Percentiles rank a stretch among this genome's conserved stretches.
Conservation (phyloP, 2,329 filamentous ascomycete species). For the Colletotrichum phormii region DNA sequence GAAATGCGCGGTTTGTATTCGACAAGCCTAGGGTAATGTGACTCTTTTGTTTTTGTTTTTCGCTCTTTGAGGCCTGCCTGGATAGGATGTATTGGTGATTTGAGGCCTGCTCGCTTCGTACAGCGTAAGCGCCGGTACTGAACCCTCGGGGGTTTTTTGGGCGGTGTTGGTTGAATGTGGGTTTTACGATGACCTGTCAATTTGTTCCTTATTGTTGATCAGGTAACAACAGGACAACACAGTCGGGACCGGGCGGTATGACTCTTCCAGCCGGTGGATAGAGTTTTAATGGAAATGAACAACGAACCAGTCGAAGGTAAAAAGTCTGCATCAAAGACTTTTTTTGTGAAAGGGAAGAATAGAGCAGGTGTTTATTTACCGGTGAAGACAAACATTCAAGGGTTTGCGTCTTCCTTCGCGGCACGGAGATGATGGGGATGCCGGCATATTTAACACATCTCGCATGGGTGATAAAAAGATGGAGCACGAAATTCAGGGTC, state of each 20-base stretch:
- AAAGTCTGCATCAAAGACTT: conserved; percentile 2
- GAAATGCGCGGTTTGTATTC: conserved; percentile 4
- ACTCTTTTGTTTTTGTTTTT: too few relatives aligned
- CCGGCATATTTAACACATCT: conserved; percentile 26
- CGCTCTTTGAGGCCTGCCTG: background rate
- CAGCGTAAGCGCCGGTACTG: conserved; percentile 3
- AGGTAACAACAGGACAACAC: conserved; percentile 5
- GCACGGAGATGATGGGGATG: background rate
- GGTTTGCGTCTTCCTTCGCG: background rate
- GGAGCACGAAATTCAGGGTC: conserved; percentile 25
- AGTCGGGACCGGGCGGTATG: background rate
- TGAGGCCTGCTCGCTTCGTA: conserved; percentile 29
- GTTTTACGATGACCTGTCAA: conserved; percentile 6
- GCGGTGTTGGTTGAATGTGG: background rate
- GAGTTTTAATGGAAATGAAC: conserved; percentile 7
- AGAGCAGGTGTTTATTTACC: background rate
- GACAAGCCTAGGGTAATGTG: background rate
- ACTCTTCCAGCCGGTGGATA: conserved; percentile 24
- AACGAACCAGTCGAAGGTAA: conserved; percentile 20
- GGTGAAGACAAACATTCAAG: background rate
- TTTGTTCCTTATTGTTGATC: background rate
- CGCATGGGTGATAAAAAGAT: background rate
- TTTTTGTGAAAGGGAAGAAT: background rate
- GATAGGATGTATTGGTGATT: background rate
- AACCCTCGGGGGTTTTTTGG: background rate